A percentile compares a stretch with the other conserved stretches of the same genome.
These are phyloP conservation scores for Trichoderma koningiopsis DNA, from an alignment of 2,329 filamentous ascomycete genomes.

Conservation along the genomic window DNA sequence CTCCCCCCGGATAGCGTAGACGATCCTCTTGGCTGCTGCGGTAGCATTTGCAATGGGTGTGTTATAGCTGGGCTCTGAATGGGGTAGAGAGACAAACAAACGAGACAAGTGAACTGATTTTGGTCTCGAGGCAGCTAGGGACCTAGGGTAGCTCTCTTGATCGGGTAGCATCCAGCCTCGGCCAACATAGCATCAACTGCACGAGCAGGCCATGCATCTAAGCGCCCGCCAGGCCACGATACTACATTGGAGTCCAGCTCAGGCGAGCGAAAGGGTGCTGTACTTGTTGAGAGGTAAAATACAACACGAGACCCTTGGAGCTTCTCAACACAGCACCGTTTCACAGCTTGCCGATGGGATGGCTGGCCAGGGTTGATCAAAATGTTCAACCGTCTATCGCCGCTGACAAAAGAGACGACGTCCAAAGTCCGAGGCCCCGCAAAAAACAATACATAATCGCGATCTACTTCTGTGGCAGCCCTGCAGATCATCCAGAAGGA, in stretches of 20 bases:
- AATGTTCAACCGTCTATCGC: background rate
- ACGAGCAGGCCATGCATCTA: background rate
- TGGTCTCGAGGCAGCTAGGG: background rate
- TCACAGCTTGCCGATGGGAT: background rate
- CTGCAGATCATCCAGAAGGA: conserved; percentile 23
- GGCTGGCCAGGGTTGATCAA: conserved; percentile 12
- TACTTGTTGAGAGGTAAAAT: background rate
- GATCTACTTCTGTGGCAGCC: conserved; percentile 25
- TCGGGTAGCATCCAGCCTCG: background rate
- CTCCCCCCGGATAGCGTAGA: background rate
- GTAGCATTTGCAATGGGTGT: background rate
- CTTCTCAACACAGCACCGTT: background rate
- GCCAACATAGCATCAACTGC: background rate
- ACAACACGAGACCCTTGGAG: background rate
- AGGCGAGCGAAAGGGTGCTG: background rate
- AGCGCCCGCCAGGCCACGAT: background rate
- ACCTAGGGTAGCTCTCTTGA: background rate
- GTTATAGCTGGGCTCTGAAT: background rate
- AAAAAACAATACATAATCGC: conserved; percentile 13
- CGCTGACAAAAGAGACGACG: conserved; percentile 3
- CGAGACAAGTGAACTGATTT: background rate
- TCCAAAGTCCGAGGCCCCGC: conserved; percentile 6
- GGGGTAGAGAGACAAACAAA: background rate
- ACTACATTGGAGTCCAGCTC: background rate
- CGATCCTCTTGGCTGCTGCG: background rate